Evolutionary conservation across 306 rosid genomes (phyloP), one percentile per base, ranked within the genome.

Genomic region (Sphenostylis stenocarpa): DNA sequence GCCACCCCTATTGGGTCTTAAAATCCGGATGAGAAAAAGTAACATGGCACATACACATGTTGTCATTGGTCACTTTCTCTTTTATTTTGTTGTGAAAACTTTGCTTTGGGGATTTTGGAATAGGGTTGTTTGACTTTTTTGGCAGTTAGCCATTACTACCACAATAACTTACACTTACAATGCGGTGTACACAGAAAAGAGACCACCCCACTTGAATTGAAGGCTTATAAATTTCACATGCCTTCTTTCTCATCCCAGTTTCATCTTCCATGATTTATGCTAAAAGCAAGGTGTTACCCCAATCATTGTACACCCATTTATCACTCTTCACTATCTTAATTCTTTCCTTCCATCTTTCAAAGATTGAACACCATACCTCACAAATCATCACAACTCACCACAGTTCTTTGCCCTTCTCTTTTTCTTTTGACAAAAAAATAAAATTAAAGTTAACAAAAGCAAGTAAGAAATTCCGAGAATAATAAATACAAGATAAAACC

Each of bases 71-170:
- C 72, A 47, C 79, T 82, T 77, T 56, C 52, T 66, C 74, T 72
- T 64, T 70, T 31, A 11, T 31, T 64, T 21, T 31, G 7, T 75
- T 45, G 67, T 77, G 76, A 77, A 43, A 61, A 45, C 69, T 58
- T 72, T 57, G 53, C 44, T 72, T 72, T 69, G 47, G 17, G 34
- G 72, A 55, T 77, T 76, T 77, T 77, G 52, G 60, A 82, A 82
- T 48, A 48, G 67, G 73, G 61, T 78, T 77, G 72, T 78, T 78
- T 83, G 83, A 72, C 86, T 83, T 78, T 82, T 39, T 73, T 71
- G 72, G 73, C 60, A 38, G 66, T 55, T 77, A 26, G 76, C 71
- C 56, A 82, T 49, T 77, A 77, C 65, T 52, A 6, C 53, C 53
- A 49, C 77, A 61, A 20, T 61, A 70, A 76, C 82, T 70, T 70